Conservation (phyloP, 176 grass and related monocot genomes). For the Hordeum vulgare region DNA sequence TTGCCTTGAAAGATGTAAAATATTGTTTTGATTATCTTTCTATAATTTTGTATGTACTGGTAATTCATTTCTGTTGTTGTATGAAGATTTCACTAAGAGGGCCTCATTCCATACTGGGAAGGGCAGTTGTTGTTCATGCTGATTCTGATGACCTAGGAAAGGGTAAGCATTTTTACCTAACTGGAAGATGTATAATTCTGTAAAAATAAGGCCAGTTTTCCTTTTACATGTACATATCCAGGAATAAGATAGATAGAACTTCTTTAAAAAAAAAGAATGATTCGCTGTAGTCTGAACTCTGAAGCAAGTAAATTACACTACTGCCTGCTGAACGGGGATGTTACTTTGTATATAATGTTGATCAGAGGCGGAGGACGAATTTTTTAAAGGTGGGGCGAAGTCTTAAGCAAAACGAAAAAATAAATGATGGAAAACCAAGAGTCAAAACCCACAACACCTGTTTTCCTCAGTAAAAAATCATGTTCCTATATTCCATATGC, state of each 20-base stretch:
- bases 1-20: background rate
- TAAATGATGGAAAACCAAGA: no score
- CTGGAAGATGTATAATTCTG: constrained; percentile 1
- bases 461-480: no score
- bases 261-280: background rate
- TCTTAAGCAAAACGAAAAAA: no score
- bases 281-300: background rate
- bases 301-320: background rate
- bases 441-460: no score
- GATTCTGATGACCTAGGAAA: constrained; percentile 66
- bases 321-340: background rate
- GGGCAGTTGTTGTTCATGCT: constrained; percentile 66
- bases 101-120: constrained; percentile 55
- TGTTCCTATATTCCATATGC: no score
- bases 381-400: no score
- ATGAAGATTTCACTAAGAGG: constrained; percentile 46
- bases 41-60: background rate
- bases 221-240: background rate
- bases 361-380: no score
- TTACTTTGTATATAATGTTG: background rate
- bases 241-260: background rate
- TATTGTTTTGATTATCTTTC: background rate
- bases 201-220: background rate
- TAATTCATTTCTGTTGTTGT: constrained; percentile 11
- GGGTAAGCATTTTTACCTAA: constrained; percentile 39